phyloP scores from a whole-genome alignment of 1,139 yeast genomes.

The Saccharomycopsis hybrid region DNA sequence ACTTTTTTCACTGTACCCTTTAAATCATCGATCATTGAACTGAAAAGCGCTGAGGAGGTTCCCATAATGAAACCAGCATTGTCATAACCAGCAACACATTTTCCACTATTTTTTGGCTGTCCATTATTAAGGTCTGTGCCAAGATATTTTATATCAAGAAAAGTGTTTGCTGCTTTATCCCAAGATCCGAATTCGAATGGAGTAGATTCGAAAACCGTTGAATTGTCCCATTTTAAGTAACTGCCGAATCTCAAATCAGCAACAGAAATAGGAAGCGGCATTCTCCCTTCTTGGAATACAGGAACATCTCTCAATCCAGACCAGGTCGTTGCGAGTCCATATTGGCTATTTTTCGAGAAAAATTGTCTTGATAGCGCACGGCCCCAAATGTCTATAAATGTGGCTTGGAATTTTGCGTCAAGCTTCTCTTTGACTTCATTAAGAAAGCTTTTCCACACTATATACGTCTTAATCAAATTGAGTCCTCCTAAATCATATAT shows the following conservation, averaged over 20 bases:
- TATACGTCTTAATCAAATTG: conserved; percentile 30
- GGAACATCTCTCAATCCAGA: conserved; percentile 2
- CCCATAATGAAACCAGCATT: conserved; percentile 70
- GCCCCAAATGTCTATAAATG: conserved; percentile 18
- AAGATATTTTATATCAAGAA: conserved; percentile 51
- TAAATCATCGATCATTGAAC: conserved; percentile 28
- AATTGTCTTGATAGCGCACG: conserved; percentile 13
- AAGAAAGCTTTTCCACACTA: conserved; percentile 29
- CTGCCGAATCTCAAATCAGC: conserved; percentile 77
- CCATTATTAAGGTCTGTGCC: conserved; percentile 66
- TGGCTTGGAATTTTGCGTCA: conserved; percentile 7
- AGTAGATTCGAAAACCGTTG: conserved; percentile 53
- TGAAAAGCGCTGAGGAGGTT: conserved; percentile 64
- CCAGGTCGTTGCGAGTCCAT: conserved; percentile 46
- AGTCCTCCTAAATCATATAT: conserved; percentile 33
- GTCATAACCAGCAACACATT: conserved; percentile 64
- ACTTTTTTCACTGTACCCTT: conserved; percentile 23
- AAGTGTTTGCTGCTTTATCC: conserved; percentile 40
- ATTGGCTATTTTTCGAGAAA: conserved; percentile 29
- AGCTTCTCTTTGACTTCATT: conserved; percentile 31
- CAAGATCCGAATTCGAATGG: conserved; percentile 45
- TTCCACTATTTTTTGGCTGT: conserved; percentile 31
- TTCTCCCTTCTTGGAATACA: conserved; percentile 49
- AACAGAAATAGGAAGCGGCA: conserved; percentile 68
- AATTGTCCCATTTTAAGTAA: conserved; percentile 48